Evolutionary conservation across 306 rosid genomes (phyloP).

Genomic region (Dalbergia cochinchinensis): DNA sequence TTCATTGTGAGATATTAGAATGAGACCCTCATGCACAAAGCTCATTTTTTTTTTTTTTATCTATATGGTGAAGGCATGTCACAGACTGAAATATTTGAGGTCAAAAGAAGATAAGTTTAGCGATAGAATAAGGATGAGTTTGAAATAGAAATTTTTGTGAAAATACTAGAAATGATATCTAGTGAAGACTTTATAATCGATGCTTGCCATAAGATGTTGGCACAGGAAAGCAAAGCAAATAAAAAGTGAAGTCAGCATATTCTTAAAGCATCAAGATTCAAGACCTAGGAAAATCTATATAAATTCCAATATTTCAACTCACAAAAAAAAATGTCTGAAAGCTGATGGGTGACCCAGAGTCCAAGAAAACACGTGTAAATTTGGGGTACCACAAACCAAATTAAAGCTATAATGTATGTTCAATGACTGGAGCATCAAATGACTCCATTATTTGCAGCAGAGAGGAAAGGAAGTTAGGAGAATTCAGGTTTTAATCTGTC

Average conservation of each 20-base stretch:
- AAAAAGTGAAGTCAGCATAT: too few species aligned
- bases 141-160: background rate
- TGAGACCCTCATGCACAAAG: background rate
- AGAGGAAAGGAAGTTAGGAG: background rate
- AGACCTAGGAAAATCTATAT: background rate
- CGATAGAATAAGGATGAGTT: conserved; percentile 8
- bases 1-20: background rate
- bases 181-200: background rate
- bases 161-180: conserved; percentile 7
- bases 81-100: conserved; percentile 31
- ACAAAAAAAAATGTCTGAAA: background rate
- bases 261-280: too few species aligned
- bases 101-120: background rate
- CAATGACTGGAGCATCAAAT: background rate
- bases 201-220: background rate
- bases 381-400: too few species aligned
- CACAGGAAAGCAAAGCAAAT: too few species aligned
- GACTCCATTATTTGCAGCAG: background rate
- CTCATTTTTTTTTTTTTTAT: background rate
- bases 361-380: background rate
- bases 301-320: background rate
- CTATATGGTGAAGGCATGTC: background rate
- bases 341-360: too few species aligned
- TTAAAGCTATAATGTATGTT: too few species aligned
- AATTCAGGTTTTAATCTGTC: background rate